A percentile compares a stretch with the other conserved stretches of the same genome.
Conservation (phyloP, 164 flowering plant species). For the Piper betle region DNA sequence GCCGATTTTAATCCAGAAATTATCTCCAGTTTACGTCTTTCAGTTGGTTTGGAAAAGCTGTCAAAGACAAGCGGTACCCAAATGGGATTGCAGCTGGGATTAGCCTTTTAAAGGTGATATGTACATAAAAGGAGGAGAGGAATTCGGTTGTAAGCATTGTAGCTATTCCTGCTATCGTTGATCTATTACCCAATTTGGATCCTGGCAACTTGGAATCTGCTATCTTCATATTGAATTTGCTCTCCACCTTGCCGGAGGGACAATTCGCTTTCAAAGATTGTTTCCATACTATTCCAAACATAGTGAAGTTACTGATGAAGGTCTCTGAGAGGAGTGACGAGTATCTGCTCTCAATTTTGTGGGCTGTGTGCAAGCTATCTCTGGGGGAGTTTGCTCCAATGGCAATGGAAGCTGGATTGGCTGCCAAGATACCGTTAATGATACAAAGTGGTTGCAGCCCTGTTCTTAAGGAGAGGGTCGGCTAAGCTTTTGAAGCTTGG, state of each 20-base stretch:
- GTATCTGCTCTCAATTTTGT: conserved; percentile 60
- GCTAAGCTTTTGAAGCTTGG: conserved; percentile 79
- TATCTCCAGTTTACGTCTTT: conserved; percentile 60
- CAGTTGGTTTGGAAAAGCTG: no score
- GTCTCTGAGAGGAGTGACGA: conserved; percentile 71
- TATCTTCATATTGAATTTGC: conserved; percentile 40
- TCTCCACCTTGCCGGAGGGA: conserved; percentile 49
- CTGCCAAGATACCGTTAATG: conserved; percentile 77
- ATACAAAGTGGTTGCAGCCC: conserved; percentile 88
- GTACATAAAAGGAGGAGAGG: conserved; percentile 36
- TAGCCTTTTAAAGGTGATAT: conserved; percentile 39
- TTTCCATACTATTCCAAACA: conserved; percentile 44
- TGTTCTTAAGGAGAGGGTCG: conserved; percentile 54
- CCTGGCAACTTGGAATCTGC: conserved; percentile 58
- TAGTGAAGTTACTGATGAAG: conserved; percentile 64
- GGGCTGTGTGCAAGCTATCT: conserved; percentile 58
- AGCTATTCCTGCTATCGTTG: conserved; percentile 58
- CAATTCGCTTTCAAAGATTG: conserved; percentile 52
- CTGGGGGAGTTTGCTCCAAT: conserved; percentile 65
- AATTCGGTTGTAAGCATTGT: conserved; percentile 55
- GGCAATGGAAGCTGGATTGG: conserved; percentile 80
- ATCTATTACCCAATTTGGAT: conserved; percentile 42
- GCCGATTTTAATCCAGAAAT: conserved; percentile 42
- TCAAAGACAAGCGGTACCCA: conserved; percentile 51
- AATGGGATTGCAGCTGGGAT: conserved; percentile 61